Evolutionary conservation across 2,329 filamentous ascomycete species (phyloP).

Genomic region (Xylariaceae sp.): DNA sequence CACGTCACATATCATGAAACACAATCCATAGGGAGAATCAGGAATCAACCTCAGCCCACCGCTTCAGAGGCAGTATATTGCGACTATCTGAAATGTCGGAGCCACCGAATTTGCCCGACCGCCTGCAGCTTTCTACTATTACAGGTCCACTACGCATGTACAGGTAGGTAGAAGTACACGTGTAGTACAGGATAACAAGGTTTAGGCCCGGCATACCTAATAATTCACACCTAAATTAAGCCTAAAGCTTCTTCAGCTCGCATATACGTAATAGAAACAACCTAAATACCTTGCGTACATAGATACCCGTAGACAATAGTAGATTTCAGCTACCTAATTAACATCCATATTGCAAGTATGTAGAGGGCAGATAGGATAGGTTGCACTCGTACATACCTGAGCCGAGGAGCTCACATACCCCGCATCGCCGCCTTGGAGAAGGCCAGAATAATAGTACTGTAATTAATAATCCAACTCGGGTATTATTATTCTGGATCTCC

Average conservation of each 20-base stretch:
- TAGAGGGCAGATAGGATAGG: too few relatives aligned
- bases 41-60: not conserved
- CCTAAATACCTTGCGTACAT: too few relatives aligned
- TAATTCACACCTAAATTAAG: slow-evolving; percentile 1
- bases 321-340: too few relatives aligned
- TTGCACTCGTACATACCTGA: not conserved
- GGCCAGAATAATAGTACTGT: not conserved
- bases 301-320: too few relatives aligned
- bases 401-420: not conserved
- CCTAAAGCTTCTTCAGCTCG: not conserved
- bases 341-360: too few relatives aligned
- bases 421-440: not conserved
- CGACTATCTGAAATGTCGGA: slow-evolving; percentile 18
- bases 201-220: not conserved
- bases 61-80: slow-evolving; percentile 24
- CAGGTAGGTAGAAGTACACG: too few relatives aligned
- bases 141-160: too few relatives aligned
- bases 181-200: slow-evolving; percentile 1
- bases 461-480: too few relatives aligned
- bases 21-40: slow-evolving; percentile 1
- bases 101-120: slow-evolving; percentile 2
- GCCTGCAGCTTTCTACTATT: slow-evolving; percentile 1
- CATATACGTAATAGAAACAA: too few relatives aligned
- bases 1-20: slow-evolving; percentile 18
- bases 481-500: not conserved